A percentile compares a stretch with the other conserved stretches of the same genome.
phyloP scores from a whole-genome alignment of 2,329 filamentous ascomycete genomes.

The Paracamarosporium sp. region DNA sequence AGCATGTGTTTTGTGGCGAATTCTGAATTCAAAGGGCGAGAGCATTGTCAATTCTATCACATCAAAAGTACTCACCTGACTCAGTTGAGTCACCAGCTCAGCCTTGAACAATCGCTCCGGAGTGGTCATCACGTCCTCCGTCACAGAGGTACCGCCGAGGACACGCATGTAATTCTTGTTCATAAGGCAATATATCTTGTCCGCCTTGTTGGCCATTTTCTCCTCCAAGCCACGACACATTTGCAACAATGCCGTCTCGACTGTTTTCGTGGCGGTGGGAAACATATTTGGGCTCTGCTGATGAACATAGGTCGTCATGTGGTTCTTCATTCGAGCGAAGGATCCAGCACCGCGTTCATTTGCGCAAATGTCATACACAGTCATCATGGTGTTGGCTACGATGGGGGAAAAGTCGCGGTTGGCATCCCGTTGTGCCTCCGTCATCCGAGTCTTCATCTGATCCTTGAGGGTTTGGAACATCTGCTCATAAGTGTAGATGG shows the following conservation, averaged over 20 bases:
- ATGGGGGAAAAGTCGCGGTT: conserved; percentile 62
- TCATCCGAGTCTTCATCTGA: conserved; percentile 48
- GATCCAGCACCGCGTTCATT: conserved; percentile 55
- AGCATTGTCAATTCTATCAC: neutral
- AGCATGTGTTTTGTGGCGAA: neutral
- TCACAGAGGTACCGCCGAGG: conserved; percentile 33
- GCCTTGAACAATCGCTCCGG: conserved; percentile 21
- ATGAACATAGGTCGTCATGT: conserved; percentile 57
- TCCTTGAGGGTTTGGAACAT: conserved; percentile 48
- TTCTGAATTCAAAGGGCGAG: neutral
- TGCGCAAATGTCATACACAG: conserved; percentile 55
- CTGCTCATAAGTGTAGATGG: conserved; percentile 52
- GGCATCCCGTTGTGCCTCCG: conserved; percentile 57
- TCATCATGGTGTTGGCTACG: conserved; percentile 54
- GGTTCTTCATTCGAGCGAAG: conserved; percentile 60
- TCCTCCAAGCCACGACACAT: conserved; percentile 54
- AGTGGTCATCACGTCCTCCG: conserved; percentile 13
- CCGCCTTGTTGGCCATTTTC: conserved; percentile 52
- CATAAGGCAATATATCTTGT: conserved; percentile 52
- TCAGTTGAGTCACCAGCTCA: conserved; percentile 26
- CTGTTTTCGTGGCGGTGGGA: conserved; percentile 49
- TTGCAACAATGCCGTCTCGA: conserved; percentile 48
- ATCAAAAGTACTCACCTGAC: neutral
- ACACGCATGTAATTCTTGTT: conserved; percentile 46
- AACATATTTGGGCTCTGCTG: conserved; percentile 58